phyloP scores from a whole-genome alignment of 441 rosid species.

The Euphorbia schlechtendalii region DNA sequence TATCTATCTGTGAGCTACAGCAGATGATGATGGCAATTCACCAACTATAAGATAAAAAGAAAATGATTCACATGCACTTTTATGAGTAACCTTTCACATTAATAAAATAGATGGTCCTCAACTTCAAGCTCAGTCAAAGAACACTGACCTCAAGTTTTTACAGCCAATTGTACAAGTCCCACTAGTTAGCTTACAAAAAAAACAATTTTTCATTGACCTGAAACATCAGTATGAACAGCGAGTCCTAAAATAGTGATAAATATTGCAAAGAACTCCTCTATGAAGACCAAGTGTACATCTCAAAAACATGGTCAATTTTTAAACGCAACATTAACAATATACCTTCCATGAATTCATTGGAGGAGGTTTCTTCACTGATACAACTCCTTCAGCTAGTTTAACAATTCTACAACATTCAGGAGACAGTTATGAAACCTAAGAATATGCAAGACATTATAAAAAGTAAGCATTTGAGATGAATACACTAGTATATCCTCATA shows the following conservation, averaged over 20 bases:
- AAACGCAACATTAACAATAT: too few species aligned
- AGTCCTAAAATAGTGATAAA: too few species aligned
- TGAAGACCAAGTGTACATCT: too few species aligned
- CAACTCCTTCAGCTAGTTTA: slow-evolving; percentile 66
- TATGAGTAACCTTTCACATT: slow-evolving; percentile 73
- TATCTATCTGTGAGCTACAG: slow-evolving; percentile 3
- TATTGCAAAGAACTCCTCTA: too few species aligned
- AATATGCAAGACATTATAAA: background rate
- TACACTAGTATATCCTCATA: background rate
- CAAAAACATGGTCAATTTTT: too few species aligned
- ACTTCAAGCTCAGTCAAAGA: slow-evolving; percentile 91
- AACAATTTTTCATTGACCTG: slow-evolving; percentile 86
- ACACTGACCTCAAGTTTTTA: slow-evolving; percentile 75
- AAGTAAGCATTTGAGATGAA: background rate
- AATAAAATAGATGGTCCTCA: slow-evolving; percentile 88
- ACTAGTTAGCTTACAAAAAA: slow-evolving; percentile 69
- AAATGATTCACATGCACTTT: background rate
- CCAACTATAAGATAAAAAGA: background rate
- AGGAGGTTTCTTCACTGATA: slow-evolving; percentile 80
- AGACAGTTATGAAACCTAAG: slow-evolving; percentile 1
- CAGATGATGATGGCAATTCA: slow-evolving; percentile 3
- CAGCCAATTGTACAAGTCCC: slow-evolving; percentile 71
- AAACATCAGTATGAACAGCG: slow-evolving; percentile 13
- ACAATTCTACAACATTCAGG: slow-evolving; percentile 56
- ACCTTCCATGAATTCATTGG: too few species aligned